phyloP scores from a whole-genome alignment of 2,329 filamentous ascomycete genomes.

The Botrytis fragariae region DNA sequence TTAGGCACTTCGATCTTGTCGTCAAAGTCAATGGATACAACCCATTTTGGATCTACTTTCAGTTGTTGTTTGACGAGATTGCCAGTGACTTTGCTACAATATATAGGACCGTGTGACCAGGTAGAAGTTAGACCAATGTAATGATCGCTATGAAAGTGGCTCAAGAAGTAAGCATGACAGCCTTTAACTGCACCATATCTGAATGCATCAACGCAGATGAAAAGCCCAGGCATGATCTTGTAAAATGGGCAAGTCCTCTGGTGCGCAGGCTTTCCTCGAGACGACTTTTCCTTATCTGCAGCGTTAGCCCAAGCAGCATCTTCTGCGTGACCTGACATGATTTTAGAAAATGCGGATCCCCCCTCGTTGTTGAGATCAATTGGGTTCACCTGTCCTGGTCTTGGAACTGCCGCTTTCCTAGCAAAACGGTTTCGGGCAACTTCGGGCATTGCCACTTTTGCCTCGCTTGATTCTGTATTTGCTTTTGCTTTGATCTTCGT shows the following conservation, averaged over 20 bases:
- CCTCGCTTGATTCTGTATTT: conserved; percentile 23
- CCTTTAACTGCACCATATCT: conserved; percentile 90
- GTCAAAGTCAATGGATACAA: conserved; percentile 84
- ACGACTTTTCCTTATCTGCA: conserved; percentile 72
- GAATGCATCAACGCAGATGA: conserved; percentile 93
- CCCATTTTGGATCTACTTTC: conserved; percentile 79
- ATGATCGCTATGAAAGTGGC: conserved; percentile 97
- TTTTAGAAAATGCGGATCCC: conserved; percentile 79
- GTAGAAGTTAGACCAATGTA: conserved; percentile 86
- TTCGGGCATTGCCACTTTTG: conserved; percentile 31
- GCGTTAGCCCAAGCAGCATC: conserved; percentile 86
- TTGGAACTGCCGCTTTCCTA: conserved; percentile 62
- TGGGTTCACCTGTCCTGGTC: conserved; percentile 78
- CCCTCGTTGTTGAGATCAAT: conserved; percentile 52
- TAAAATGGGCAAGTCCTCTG: conserved; percentile 95
- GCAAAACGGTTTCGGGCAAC: conserved; percentile 51
- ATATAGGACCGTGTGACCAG: conserved; percentile 93
- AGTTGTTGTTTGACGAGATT: conserved; percentile 87
- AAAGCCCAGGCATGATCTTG: conserved; percentile 93
- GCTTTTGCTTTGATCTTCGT: conserved; percentile 33
- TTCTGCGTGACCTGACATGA: conserved; percentile 92
- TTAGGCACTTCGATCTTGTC: conserved; percentile 72
- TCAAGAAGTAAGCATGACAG: conserved; percentile 92
- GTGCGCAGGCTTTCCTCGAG: conserved; percentile 81
- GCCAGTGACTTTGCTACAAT: conserved; percentile 89